Conservation (phyloP, 352 stramenopile genomes). For the Pythium biforme region DNA sequence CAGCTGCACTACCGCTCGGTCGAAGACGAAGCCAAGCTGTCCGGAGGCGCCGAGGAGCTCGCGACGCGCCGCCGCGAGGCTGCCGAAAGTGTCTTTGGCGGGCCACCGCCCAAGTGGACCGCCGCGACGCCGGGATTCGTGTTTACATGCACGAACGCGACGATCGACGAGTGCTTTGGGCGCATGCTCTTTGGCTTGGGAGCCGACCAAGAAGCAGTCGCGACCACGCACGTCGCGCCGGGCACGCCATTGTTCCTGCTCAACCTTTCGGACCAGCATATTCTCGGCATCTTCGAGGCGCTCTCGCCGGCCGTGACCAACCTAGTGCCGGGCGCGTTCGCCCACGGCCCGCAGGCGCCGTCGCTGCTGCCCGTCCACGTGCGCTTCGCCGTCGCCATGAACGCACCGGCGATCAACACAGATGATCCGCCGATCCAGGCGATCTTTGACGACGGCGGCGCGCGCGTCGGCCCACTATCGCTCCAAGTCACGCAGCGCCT, state of each 20-base stretch:
- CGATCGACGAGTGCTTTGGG: constrained; percentile 88
- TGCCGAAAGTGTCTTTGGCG: constrained; percentile 64
- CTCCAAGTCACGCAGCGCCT: constrained; percentile 67
- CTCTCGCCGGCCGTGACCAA: constrained; percentile 68
- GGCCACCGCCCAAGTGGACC: constrained; percentile 45
- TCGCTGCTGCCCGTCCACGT: constrained; percentile 77
- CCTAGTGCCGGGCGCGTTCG: constrained; percentile 80
- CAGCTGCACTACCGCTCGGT: constrained; percentile 81
- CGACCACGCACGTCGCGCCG: constrained; percentile 58
- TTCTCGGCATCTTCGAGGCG: constrained; percentile 86
- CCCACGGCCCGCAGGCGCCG: constrained; percentile 43
- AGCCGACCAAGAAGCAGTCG: constrained; percentile 68
- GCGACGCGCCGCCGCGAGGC: constrained; percentile 66
- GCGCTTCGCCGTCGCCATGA: constrained; percentile 65
- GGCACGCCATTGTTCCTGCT: constrained; percentile 84
- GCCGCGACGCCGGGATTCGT: constrained; percentile 69
- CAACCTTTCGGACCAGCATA: constrained; percentile 81
- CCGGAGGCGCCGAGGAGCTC: constrained; percentile 71
- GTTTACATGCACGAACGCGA: constrained; percentile 73
- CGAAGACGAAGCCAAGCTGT: constrained; percentile 76
- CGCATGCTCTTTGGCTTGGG: constrained; percentile 80
- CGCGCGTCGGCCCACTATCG: constrained; percentile 60
- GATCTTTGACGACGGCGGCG: constrained; percentile 59
- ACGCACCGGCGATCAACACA: constrained; percentile 67
- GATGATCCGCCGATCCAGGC: constrained; percentile 71